Evolutionary conservation across 2,329 filamentous ascomycete genomes (phyloP), one percentile per base, ranked within the genome.

Genomic region (Achaetomium macrosporum): DNA sequence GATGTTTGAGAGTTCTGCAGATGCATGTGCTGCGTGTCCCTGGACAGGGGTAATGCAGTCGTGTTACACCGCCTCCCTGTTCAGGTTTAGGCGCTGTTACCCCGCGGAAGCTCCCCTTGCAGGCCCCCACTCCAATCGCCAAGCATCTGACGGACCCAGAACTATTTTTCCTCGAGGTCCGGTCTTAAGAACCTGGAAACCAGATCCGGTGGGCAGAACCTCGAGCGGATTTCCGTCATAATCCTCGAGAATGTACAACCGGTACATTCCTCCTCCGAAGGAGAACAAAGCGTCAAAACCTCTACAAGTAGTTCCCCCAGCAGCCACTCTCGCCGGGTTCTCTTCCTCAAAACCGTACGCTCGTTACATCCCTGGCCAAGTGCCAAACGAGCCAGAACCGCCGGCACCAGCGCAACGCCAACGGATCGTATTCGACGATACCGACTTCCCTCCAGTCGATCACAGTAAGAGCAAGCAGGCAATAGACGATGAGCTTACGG

Each of bases 191-290:
- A 25, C 25, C 25, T n/a, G n/a, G n/a, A n/a, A n/a, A n/a, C n/a
- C 25, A 25, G 25, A 25, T 36, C 37, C 43, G 16, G n/a, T 10
- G 12, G 10, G 35, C 25, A 13, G n/a, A 46, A 40, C 40, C 33
- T n/a, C 5, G 47, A 47, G 35, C 13, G 36, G 29, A 33, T n/a
- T 16, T 39, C 1, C n/a, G 16, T 42, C 17, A 15, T 3, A 31
- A 20, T 6, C 10, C 15, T 5, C 50, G 16, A 52, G 15, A 5
- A 61, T 61, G 58, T 63, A 63, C 47, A 57, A 49, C 41, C 54
- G 61, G 37, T 63, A 63, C 42, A 62, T 63, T 1, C 61, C 61
- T 20, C 61, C 61, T 15, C 42, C 50, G 9, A 63, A 61, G 46
- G 45, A 40, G 16, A 42, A 30, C 20, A 41, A 17, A 12, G 25